Evolutionary conservation across 352 stramenopile species (phyloP), one percentile per base, ranked within the genome.

Genomic region (Globisporangium camurandrum): DNA sequence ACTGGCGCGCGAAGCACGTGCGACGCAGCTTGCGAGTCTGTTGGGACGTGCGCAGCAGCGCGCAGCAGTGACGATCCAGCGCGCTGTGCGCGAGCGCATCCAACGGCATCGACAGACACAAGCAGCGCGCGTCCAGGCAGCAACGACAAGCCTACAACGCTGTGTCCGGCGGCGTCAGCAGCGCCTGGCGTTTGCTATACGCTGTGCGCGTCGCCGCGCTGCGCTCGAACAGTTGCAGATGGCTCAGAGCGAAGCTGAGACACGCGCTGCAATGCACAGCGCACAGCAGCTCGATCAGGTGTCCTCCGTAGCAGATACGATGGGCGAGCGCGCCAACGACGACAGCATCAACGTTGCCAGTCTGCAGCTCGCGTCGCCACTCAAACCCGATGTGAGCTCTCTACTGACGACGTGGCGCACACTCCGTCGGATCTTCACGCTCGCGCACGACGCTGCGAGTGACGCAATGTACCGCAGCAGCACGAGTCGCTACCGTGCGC

Each of bases 371-470:
- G 34, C 19, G 19, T 64, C 46, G 19, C 64, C 37, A 38, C 59
- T 46, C 17, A 75, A 61, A 24, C 52, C 69, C 2, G 54, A 69
- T 5, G 67, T 72, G 14, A 61, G 71, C 26, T 58, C 47, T 7
- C 57, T 88, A 4, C 71, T 84, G 31, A 8, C 61, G 9, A 69
- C 62, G 19, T 88, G 73, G 68, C 62, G 66, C 10, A 75, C 64
- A 34, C 48, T 88, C 16, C 72, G 70, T 4, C 56, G 64, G 1
- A 68, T 84, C 19, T 81, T 84, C 31, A 46, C 64, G 1, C 20
- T 78, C 10, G 63, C 69, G 3, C 57, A 64, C 22, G 56, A 51
- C 44, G 11, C 14, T 38, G 45, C 2, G 4, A 24, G 3, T 22
- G 42, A n/a, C 12, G 33, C 14, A 4, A 27, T 26, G 6, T 1